These are phyloP conservation scores for Ustilaginoidea virens DNA, from an alignment of 2,329 filamentous ascomycete genomes.

Conservation along the genomic window DNA sequence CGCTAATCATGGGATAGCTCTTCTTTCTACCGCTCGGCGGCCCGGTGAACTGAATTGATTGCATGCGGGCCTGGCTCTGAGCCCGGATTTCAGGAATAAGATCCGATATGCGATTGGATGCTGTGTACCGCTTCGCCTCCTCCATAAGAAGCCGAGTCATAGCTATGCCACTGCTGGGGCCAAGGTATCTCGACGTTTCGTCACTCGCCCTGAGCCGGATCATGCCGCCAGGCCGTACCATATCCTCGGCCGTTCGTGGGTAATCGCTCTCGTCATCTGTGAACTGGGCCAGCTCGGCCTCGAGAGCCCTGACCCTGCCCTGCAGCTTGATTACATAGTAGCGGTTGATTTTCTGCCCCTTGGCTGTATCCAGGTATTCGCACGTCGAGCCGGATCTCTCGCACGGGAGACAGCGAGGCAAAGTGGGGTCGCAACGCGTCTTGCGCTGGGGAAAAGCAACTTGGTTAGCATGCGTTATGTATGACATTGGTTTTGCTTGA, in stretches of 20 bases:
- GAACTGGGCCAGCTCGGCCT: slow-evolving; percentile 64
- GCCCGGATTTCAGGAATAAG: slow-evolving; percentile 63
- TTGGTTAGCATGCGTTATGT: too few relatives aligned
- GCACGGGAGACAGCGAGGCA: slow-evolving; percentile 84
- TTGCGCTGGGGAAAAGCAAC: slow-evolving; percentile 49
- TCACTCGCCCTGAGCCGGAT: slow-evolving; percentile 75
- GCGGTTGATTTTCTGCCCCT: slow-evolving; percentile 72
- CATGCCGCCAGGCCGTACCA: slow-evolving; percentile 73
- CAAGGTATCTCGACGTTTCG: slow-evolving; percentile 75
- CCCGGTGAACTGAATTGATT: slow-evolving; percentile 38
- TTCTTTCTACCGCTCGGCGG: slow-evolving; percentile 51
- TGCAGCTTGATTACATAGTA: slow-evolving; percentile 88
- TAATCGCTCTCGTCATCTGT: slow-evolving; percentile 61
- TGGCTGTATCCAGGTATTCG: slow-evolving; percentile 88
- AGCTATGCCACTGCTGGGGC: slow-evolving; percentile 87
- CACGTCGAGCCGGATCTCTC: slow-evolving; percentile 82
- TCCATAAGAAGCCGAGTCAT: slow-evolving; percentile 94
- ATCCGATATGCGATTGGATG: slow-evolving; percentile 81
- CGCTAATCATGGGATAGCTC: slow-evolving; percentile 81
- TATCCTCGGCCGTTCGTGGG: slow-evolving; percentile 61
- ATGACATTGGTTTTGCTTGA: slow-evolving; percentile 1
- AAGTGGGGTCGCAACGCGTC: slow-evolving; percentile 84
- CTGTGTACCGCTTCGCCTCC: slow-evolving; percentile 84
- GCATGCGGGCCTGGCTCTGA: slow-evolving; percentile 40
- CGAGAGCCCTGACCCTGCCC: slow-evolving; percentile 67